Evolutionary conservation across 192 early-diverging fungal genomes (phyloP).

Genomic region (Coemansia sp.): DNA sequence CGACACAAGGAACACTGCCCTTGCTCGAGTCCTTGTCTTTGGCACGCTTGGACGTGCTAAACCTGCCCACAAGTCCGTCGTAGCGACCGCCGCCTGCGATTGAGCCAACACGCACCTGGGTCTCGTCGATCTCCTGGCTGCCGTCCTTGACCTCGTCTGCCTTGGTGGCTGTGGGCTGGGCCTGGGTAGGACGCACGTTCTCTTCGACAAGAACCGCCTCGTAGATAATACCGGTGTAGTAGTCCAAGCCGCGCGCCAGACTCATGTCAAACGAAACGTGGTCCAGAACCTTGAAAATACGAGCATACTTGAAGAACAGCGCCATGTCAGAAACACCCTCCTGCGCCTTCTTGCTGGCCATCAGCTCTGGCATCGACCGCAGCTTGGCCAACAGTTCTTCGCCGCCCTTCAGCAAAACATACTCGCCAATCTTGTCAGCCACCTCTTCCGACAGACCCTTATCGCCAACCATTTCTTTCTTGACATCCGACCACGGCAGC

Average conservation of each 20-base stretch:
- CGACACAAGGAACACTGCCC: conserved; percentile 85
- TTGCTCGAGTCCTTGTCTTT: conserved; percentile 55
- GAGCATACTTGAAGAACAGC: conserved; percentile 80
- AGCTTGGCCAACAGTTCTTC: conserved; percentile 76
- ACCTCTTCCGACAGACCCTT: conserved; percentile 78
- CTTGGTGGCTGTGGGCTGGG: conserved; percentile 17
- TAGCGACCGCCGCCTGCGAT: conserved; percentile 97
- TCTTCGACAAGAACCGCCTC: conserved; percentile 77
- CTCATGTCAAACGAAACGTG: conserved; percentile 86
- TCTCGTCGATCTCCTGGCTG: conserved; percentile 62
- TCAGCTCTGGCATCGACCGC: conserved; percentile 64
- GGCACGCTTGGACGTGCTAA: conserved; percentile 60
- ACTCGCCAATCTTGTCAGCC: conserved; percentile 92
- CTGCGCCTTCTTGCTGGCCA: conserved; percentile 66
- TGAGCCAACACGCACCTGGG: conserved; percentile 84
- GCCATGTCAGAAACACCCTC: conserved; percentile 85
- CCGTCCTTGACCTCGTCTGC: conserved; percentile 15
- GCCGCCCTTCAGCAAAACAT: conserved; percentile 79
- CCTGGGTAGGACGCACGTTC: conserved; percentile 27
- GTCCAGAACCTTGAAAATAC: conserved; percentile 71
- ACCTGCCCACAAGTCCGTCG: conserved; percentile 97
- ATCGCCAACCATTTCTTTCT: conserved; percentile 90
- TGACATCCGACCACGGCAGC: conserved; percentile 90
- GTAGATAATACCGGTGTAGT: conserved; percentile 99
- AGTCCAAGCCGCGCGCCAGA: conserved; percentile 96